Evolutionary conservation across 306 rosid genomes (phyloP), one percentile per base, ranked within the genome.

Genomic region (Mucuna pruriens): DNA sequence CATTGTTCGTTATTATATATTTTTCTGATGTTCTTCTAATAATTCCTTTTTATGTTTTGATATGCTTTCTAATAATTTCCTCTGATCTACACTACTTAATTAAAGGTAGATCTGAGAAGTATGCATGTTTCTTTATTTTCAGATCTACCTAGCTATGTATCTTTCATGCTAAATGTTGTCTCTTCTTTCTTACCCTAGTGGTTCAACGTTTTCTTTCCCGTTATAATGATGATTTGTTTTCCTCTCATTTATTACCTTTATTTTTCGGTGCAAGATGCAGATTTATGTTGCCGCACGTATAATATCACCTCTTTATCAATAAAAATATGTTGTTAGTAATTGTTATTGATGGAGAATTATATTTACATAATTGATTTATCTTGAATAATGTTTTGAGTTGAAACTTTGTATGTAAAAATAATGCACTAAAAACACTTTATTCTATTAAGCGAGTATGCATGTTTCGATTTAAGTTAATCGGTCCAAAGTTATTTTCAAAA

Each of bases 61-160:
- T 9, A 15, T 74, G 68, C 0, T 57, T 51, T 33, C 63, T 16
- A 5, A 49, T 64, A 48, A 78, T 23, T 78, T 10, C 16, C 9
- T 78, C 52, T 15, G 81, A 54, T 78, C 69, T 57, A 23, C 76
- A 40, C 55, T 42, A 1, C n/a, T 60, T 57, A 60, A 64, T 64
- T 34, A 42, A 29, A 62, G 70, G 51, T 57, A 79, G 71, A 44
- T 79, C 49, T 29, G 49, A 70, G 26, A 38, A 67, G 20, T 12
- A 6, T 20, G 33, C 13, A 6, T 20, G 33, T 69, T 58, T 68
- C 29, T 33, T 20, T 71, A 9, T 44, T 23, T 40, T 69, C 54
- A 71, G 72, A 71, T 71, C 61, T 44, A 40, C 62, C 46, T 16
- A n/a, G n/a, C n/a, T n/a, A n/a, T n/a, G n/a, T n/a, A 55, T 69